Percentiles rank a stretch among this genome's conserved stretches.
These are phyloP conservation scores for Scedosporium apiospermum DNA, from an alignment of 2,329 filamentous ascomycete genomes.

Conservation along the genomic window DNA sequence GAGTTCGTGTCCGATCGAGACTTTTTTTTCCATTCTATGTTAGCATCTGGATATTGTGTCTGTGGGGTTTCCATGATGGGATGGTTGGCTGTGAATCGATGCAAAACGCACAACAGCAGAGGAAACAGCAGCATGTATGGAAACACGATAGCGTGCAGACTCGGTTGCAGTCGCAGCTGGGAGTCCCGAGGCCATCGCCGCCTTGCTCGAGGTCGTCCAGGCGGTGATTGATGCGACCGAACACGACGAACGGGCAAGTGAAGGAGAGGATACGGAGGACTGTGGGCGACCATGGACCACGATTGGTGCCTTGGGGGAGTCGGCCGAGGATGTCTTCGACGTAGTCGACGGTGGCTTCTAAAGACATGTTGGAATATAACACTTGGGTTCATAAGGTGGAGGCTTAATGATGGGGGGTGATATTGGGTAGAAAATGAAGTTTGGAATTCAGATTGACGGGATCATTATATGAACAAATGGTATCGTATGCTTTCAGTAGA, in stretches of 20 bases:
- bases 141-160: background rate
- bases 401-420: background rate
- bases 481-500: too few species aligned
- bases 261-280: background rate
- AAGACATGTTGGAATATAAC: background rate
- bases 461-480: too few species aligned
- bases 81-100: background rate
- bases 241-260: background rate
- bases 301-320: background rate
- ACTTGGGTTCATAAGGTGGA: background rate
- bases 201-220: slow-evolving; percentile 3
- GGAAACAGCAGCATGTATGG: background rate
- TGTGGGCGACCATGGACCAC: background rate
- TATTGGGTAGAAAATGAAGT: too few species aligned
- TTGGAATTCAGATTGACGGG: too few species aligned
- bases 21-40: background rate
- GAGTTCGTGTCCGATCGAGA: background rate
- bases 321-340: background rate
- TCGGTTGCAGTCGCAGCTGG: background rate
- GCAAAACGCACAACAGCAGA: background rate
- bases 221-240: slow-evolving; percentile 3
- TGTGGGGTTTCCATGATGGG: background rate
- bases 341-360: background rate
- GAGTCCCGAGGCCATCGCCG: background rate
- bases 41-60: background rate